Percentiles rank a stretch among this genome's conserved stretches.
Evolutionary conservation across 2,329 filamentous ascomycete genomes (phyloP).

Genomic region (Aspergillus sp.): DNA sequence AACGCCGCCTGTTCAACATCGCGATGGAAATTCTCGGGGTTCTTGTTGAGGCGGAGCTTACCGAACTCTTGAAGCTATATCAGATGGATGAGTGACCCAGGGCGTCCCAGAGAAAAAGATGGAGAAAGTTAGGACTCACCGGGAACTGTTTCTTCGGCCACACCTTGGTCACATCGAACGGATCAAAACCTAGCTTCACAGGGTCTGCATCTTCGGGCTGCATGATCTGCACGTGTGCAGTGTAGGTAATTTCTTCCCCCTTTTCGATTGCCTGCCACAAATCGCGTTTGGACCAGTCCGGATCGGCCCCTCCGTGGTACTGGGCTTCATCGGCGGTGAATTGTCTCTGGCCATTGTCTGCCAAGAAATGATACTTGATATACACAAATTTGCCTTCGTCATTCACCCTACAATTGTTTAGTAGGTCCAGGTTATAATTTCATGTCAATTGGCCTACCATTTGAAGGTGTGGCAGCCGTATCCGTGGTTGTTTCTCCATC

Average conservation of each 20-base stretch:
- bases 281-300: conserved; percentile 54
- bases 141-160: conserved; percentile 54
- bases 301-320: conserved; percentile 51
- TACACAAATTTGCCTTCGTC: conserved; percentile 53
- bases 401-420: conserved; percentile 39
- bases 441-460: conserved; percentile 29
- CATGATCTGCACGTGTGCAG: conserved; percentile 51
- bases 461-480: conserved; percentile 54
- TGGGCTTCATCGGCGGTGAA: conserved; percentile 51
- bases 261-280: conserved; percentile 49
- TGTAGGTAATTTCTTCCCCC: conserved; percentile 48
- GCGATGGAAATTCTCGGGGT: conserved; percentile 55
- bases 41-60: conserved; percentile 55
- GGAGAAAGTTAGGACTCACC: conserved; percentile 13
- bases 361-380: conserved; percentile 55
- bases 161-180: conserved; percentile 58
- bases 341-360: conserved; percentile 51
- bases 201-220: conserved; percentile 50
- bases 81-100: neutral
- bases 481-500: conserved; percentile 47
- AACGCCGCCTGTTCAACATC: conserved; percentile 57
- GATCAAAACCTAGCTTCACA: conserved; percentile 54
- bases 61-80: conserved; percentile 49
- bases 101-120: too few relatives aligned
- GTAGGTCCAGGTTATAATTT: too few relatives aligned